These are phyloP conservation scores for Anaeramoeba flamelloides DNA, from an alignment of 78 protist species.

Conservation along the genomic window DNA sequence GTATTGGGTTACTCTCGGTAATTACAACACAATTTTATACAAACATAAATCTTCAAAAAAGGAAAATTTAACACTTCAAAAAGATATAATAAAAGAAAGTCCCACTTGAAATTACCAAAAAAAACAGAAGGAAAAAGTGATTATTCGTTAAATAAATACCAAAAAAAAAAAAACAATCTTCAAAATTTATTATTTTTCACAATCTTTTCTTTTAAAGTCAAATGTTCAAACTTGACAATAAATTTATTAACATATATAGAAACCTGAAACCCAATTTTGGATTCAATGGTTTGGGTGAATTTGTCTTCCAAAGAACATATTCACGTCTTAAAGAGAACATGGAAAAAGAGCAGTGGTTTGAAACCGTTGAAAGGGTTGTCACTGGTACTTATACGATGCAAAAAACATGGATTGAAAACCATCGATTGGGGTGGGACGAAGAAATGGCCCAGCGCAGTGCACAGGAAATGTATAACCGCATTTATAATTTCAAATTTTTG, in stretches of 20 bases:
- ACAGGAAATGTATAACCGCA: conserved; percentile 48
- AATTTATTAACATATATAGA: conserved; percentile 4
- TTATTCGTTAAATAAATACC: too few relatives aligned
- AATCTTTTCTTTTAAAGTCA: too few relatives aligned
- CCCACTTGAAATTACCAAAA: too few relatives aligned
- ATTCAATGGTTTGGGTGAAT: conserved; percentile 61
- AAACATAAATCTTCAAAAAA: too few relatives aligned
- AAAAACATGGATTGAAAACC: conserved; percentile 36
- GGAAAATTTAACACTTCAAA: too few relatives aligned
- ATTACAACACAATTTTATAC: too few relatives aligned
- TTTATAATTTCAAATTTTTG: conserved; percentile 57
- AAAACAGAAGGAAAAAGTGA: too few relatives aligned
- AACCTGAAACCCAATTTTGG: conserved; percentile 24
- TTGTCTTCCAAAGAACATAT: conserved; percentile 61
- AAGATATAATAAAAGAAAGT: too few relatives aligned
- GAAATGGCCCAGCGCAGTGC: conserved; percentile 25
- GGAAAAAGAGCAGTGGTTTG: conserved; percentile 49
- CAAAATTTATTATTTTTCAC: too few relatives aligned
- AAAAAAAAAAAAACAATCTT: too few relatives aligned
- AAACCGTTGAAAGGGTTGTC: conserved; percentile 49
- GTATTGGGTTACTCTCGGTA: too few relatives aligned
- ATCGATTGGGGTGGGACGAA: conserved; percentile 34
- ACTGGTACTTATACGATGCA: conserved; percentile 65
- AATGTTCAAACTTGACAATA: not conserved
- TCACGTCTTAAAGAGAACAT: conserved; percentile 43